Base-by-base conservation (phyloP, 805 yeast genomes). In the Saccharomycodes ludwigii region DNA sequence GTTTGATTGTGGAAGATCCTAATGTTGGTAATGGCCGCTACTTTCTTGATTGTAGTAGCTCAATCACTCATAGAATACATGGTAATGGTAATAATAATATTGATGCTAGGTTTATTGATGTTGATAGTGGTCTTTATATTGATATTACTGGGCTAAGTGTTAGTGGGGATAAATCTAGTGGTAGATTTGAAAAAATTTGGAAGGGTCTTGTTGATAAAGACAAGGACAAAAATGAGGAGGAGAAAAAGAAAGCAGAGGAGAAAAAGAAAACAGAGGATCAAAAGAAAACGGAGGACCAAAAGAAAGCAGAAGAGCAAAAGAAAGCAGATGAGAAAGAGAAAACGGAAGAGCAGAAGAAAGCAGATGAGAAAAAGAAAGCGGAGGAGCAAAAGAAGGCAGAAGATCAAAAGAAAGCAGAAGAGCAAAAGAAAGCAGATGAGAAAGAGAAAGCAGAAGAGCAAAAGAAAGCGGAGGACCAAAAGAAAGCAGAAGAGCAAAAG, bases 41-140 rank as follows among this genome's bases (percentile, higher is more conserved):
- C 45, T 62, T 68, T 32, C 39, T 73, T 28, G 71, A 58, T 68
- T 48, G 56, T 30, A 65, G 72, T 4, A 52, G 66, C 9, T 65
- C 65, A 10, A 56, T 73, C 7, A 71, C 81, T 1, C 65, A 66
- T 34, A 59, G 86, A 45, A 50, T 48, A 0, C 63, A 64, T 31
- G 79, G 72, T 1, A 73, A 70, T 40, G 79, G 77, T 1, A 43
- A 52, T 15, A 76, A 76, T 45, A 71, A 72, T 41, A 76, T 77
- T 25, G 82, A 76, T 54, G 86, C 80, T 0, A 54, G 88, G 30
- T 76, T 77, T 44, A 71, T 78, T 34, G 85, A 78, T 49, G 58
- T 73, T 7, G 78, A 73, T 41, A 65, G 74, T 5, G 88, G 86
- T 0, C 51, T 74, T 33, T 78, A 71, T 43, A 73, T 78, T 34